Percentiles rank a stretch among this genome's conserved stretches.
Evolutionary conservation across 2,329 filamentous ascomycete species (phyloP).

Genomic region (Penicillium sp.): DNA sequence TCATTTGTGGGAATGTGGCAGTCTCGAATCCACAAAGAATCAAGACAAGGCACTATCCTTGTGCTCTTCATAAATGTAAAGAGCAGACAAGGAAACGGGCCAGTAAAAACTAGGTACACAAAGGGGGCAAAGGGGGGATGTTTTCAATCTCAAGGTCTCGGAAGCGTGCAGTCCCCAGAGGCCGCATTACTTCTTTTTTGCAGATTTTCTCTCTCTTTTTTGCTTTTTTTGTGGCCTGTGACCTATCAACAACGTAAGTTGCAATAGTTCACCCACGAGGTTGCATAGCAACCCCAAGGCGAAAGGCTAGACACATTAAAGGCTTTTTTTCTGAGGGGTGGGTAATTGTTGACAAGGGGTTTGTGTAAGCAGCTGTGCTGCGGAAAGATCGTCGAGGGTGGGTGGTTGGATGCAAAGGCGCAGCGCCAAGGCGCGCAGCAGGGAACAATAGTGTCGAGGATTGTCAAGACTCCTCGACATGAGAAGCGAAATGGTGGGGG

Average conservation of each 20-base stretch:
- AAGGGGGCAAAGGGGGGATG: constrained; percentile 8
- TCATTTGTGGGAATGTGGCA: constrained; percentile 19
- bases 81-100: constrained; percentile 1
- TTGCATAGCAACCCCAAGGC: background rate
- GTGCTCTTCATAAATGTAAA: background rate
- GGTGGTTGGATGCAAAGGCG: constrained; percentile 21
- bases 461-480: constrained; percentile 17
- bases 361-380: constrained; percentile 15
- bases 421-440: constrained; percentile 25
- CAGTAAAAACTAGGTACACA: constrained; percentile 23
- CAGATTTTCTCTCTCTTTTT: constrained; percentile 28
- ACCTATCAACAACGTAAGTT: constrained; percentile 2
- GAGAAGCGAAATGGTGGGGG: constrained; percentile 2
- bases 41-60: constrained; percentile 9
- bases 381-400: constrained; percentile 24
- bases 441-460: constrained; percentile 8
- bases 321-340: constrained; percentile 15
- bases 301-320: constrained; percentile 26
- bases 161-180: constrained; percentile 14
- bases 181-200: constrained; percentile 23
- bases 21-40: constrained; percentile 20
- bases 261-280: constrained; percentile 1
- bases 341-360: constrained; percentile 1
- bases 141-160: constrained; percentile 25
- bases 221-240: constrained; percentile 29